phyloP scores from a whole-genome alignment of 2,329 filamentous ascomycete genomes.

The Fusarium denticulatum region DNA sequence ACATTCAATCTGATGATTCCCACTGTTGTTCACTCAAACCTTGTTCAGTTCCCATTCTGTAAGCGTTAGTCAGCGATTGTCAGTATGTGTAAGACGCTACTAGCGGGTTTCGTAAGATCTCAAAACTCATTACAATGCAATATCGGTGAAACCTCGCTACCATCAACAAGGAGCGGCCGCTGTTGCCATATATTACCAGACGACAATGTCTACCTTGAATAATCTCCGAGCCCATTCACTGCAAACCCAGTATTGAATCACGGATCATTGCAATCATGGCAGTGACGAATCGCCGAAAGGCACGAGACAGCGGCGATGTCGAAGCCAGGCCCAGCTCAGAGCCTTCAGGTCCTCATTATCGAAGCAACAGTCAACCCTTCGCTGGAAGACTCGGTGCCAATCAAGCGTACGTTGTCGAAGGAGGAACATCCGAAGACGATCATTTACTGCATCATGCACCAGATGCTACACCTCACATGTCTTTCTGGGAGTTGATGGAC shows the following conservation, averaged over 20 bases:
- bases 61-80: slow-evolving; percentile 26
- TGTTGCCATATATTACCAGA: neutral
- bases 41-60: neutral
- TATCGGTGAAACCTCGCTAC: neutral
- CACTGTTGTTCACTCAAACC: no score
- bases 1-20: no score
- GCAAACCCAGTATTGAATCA: rapidly evolving
- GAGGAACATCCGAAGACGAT: neutral
- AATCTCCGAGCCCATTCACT: rapidly evolving
- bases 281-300: neutral
- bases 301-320: neutral
- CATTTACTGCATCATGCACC: slow-evolving; percentile 46
- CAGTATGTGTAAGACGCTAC: slow-evolving; percentile 22
- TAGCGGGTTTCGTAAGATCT: slow-evolving; percentile 10
- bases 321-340: neutral
- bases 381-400: slow-evolving; percentile 38
- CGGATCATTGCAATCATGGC: neutral
- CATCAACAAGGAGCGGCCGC: neutral
- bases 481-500: slow-evolving; percentile 48
- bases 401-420: slow-evolving; percentile 18
- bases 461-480: slow-evolving; percentile 55
- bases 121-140: neutral
- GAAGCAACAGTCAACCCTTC: slow-evolving; percentile 20
- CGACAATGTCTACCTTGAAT: rapidly evolving
- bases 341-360: neutral